Percentiles rank a stretch among this genome's conserved stretches.
Evolutionary conservation across 352 stramenopile genomes (phyloP).

Genomic region (Globisporangium heterothallicum): DNA sequence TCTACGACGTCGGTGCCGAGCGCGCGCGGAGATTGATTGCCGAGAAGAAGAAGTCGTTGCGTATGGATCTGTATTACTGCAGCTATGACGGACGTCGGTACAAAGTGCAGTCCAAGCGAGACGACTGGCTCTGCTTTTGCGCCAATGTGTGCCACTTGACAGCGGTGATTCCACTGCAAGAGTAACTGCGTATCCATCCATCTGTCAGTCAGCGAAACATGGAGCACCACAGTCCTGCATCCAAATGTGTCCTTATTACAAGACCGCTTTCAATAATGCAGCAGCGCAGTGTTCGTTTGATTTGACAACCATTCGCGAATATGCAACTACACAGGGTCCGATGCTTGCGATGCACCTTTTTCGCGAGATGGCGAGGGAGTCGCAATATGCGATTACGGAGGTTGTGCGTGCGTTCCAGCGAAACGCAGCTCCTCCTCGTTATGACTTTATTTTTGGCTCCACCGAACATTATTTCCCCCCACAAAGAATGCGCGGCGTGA

Average conservation of each 20-base stretch:
- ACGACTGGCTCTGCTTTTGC: constrained; percentile 66
- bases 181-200: no score
- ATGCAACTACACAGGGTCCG: not conserved
- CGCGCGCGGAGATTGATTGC: constrained; percentile 23
- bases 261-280: no score
- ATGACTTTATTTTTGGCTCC: constrained; percentile 2
- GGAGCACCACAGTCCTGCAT: no score
- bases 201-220: no score
- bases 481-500: constrained; percentile 15
- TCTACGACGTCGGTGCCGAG: constrained; percentile 27
- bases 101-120: constrained; percentile 13
- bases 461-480: not conserved
- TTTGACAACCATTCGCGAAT: not conserved
- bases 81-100: constrained; percentile 21
- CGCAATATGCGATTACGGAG: not conserved
- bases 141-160: constrained; percentile 59
- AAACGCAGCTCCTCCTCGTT: no score
- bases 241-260: no score
- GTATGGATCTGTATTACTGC: constrained; percentile 44
- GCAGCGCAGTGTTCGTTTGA: no score
- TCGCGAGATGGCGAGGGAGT: no score
- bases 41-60: constrained; percentile 20
- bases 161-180: constrained; percentile 16
- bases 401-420: no score
- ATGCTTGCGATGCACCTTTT: not conserved